Percentiles rank a stretch among this genome's conserved stretches.
Evolutionary conservation across 169 alveolate genomes (phyloP).

Genomic region (Cryptosporidium ryanae): DNA sequence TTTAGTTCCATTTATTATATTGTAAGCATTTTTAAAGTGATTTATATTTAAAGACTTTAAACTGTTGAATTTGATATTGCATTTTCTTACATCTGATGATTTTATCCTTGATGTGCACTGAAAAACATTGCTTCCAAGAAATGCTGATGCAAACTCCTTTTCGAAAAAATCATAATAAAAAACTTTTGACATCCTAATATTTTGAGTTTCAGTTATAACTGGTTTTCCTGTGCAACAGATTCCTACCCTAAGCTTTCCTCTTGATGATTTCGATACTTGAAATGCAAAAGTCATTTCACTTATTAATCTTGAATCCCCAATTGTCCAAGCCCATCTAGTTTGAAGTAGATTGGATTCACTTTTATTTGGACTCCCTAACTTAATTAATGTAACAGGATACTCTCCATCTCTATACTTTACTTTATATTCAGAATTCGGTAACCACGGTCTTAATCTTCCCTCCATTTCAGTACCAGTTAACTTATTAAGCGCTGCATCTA

Average conservation of each 20-base stretch:
- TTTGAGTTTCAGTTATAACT: constrained; percentile 63
- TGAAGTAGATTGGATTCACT: neutral
- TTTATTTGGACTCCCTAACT: constrained; percentile 1
- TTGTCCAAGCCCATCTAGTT: constrained; percentile 74
- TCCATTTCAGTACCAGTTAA: constrained; percentile 36
- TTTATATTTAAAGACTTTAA: neutral
- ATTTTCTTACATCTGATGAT: constrained; percentile 28
- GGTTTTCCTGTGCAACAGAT: constrained; percentile 72
- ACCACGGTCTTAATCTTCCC: constrained; percentile 63
- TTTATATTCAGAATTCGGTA: constrained; percentile 61
- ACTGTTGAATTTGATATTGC: constrained; percentile 11
- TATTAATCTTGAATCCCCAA: constrained; percentile 54
- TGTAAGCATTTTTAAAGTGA: neutral
- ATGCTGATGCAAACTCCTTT: constrained; percentile 70
- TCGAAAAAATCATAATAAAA: constrained; percentile 56
- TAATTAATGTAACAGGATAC: constrained; percentile 54
- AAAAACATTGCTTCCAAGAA: constrained; percentile 67
- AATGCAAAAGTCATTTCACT: constrained; percentile 75
- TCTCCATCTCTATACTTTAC: constrained; percentile 54
- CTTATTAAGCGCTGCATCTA: constrained; percentile 63
- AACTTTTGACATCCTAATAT: constrained; percentile 62
- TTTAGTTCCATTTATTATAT: neutral
- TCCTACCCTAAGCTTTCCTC: constrained; percentile 67
- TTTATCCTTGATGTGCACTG: constrained; percentile 69
- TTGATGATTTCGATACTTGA: constrained; percentile 26